Evolutionary conservation across 257 asterid species (phyloP).

Genomic region (Solanum lignicaule): DNA sequence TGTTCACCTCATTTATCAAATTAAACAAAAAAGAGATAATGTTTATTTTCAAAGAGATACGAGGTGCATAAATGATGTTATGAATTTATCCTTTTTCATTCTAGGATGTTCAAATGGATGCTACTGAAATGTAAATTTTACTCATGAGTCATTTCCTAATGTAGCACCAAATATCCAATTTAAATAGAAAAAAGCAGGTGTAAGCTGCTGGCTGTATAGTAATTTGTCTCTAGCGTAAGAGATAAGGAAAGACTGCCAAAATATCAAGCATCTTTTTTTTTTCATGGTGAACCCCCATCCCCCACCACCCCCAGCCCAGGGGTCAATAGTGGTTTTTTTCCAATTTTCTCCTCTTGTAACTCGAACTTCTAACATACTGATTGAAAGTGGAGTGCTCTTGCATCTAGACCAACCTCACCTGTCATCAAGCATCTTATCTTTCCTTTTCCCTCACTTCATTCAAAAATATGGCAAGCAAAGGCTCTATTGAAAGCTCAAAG

Average conservation of each 20-base stretch:
- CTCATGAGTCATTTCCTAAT: not conserved
- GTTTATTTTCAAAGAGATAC: not conserved
- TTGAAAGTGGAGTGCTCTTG: not conserved
- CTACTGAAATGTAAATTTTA: not conserved
- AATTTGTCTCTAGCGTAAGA: not conserved
- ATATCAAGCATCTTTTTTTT: not conserved
- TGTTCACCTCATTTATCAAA: conserved; percentile 7
- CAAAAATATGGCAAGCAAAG: not conserved
- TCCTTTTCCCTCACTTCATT: not conserved
- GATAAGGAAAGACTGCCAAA: not conserved
- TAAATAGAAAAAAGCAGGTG: not conserved
- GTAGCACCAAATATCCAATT: not conserved
- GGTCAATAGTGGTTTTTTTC: not conserved
- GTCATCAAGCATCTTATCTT: not conserved
- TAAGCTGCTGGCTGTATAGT: not conserved
- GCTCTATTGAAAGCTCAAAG: not conserved
- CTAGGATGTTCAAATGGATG: not conserved
- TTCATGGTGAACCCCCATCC: not conserved
- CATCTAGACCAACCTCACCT: not conserved
- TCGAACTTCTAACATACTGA: not conserved
- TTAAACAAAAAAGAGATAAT: not conserved
- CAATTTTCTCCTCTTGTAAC: not conserved
- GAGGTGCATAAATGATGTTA: not conserved
- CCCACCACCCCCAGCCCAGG: not conserved
- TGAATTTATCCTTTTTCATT: not conserved